These are phyloP conservation scores for Panaeolus cyanescens DNA, from an alignment of 768 basidiomycete species.

Conservation along the genomic window DNA sequence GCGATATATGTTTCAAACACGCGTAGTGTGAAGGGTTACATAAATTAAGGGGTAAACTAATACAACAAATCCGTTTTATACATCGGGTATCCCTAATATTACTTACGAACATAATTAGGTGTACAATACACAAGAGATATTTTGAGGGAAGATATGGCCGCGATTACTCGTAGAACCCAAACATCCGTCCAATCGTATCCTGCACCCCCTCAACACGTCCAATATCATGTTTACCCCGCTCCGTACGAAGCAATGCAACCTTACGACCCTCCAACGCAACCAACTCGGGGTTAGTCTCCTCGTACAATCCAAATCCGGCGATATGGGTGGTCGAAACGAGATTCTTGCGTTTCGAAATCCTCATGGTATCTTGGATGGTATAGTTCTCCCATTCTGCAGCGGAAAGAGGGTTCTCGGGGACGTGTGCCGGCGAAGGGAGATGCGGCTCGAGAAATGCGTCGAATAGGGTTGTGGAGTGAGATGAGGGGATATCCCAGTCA, in stretches of 20 bases:
- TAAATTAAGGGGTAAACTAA: neutral
- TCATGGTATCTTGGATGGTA: constrained; percentile 33
- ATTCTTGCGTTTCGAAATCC: constrained; percentile 37
- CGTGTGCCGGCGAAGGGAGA: constrained; percentile 39
- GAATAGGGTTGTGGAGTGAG: constrained; percentile 71
- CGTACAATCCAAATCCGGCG: constrained; percentile 45
- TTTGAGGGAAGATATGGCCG: neutral
- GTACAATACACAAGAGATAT: neutral
- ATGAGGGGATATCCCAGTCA: constrained; percentile 72
- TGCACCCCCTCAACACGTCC: constrained; percentile 70
- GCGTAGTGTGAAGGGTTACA: too few species aligned
- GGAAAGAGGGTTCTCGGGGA: constrained; percentile 37
- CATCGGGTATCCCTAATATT: neutral
- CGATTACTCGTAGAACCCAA: constrained; percentile 27
- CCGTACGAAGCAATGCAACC: constrained; percentile 58
- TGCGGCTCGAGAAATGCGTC: constrained; percentile 61
- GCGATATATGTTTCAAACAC: too few species aligned
- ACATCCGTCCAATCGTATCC: constrained; percentile 54
- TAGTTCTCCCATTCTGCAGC: constrained; percentile 44
- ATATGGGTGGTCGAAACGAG: constrained; percentile 48
- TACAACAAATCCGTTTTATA: neutral
- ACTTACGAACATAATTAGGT: neutral
- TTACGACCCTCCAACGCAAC: constrained; percentile 43
- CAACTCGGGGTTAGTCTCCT: constrained; percentile 40
- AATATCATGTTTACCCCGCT: constrained; percentile 61